Evolutionary conservation across 2,329 filamentous ascomycete genomes (phyloP).

Genomic region (Aaosphaeria arxii): DNA sequence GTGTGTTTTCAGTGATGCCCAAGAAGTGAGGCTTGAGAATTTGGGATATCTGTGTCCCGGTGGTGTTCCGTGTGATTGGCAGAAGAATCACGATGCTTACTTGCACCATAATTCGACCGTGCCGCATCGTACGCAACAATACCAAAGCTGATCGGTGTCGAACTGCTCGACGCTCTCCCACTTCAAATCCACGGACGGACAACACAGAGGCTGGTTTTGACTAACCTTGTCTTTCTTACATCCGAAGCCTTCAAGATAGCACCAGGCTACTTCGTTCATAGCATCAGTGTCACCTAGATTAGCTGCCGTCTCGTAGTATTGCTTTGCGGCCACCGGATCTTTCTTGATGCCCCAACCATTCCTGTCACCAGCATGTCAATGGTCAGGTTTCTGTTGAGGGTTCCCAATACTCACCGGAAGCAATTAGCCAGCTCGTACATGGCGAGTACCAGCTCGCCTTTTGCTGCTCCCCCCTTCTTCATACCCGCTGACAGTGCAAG

Average conservation of each 20-base stretch:
- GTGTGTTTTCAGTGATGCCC: conserved; percentile 34
- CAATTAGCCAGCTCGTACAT: conserved; percentile 93
- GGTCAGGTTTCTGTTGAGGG: no score
- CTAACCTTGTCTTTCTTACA: conserved; percentile 98
- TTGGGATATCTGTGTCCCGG: conserved; percentile 18
- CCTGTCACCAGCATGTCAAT: background rate
- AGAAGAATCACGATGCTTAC: no score
- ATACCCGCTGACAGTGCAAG: conserved; percentile 81
- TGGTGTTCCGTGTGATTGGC: conserved; percentile 20
- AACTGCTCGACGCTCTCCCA: background rate
- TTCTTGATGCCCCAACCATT: conserved; percentile 90
- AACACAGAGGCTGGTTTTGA: conserved; percentile 15
- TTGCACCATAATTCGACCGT: no score
- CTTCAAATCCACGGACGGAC: no score
- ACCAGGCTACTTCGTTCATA: conserved; percentile 97
- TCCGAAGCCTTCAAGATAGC: conserved; percentile 94
- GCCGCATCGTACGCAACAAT: background rate
- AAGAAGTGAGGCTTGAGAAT: conserved; percentile 37
- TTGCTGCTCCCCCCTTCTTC: conserved; percentile 90
- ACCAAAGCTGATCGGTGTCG: background rate
- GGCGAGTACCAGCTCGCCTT: conserved; percentile 92
- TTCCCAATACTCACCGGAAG: conserved; percentile 57
- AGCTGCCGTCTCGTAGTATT: conserved; percentile 97
- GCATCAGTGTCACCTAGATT: conserved; percentile 95
- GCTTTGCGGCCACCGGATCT: conserved; percentile 77